Evolutionary conservation across 2,329 filamentous ascomycete species (phyloP), one percentile per base, ranked within the genome.

Genomic region (Myriosclerotinia duriaeana): DNA sequence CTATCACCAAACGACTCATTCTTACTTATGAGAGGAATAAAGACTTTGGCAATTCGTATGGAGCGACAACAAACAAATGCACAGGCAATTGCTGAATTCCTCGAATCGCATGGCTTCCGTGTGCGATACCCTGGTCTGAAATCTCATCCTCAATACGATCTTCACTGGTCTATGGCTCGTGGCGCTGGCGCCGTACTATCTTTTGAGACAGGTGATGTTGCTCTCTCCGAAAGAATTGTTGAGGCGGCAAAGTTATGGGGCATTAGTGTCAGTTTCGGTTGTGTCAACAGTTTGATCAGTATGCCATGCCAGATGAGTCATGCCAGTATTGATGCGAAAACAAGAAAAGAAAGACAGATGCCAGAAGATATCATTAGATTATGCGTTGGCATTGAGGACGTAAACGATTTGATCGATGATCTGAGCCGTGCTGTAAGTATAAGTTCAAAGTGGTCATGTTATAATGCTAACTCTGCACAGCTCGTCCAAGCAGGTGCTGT

Each of bases 301-400:
- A 97, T 99, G 94, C 94, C 95, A 11, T 99, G 95, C 80, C 93
- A 94, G 75, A 99, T 99, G 96, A 98, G 94, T 79, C 95, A 99
- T 79, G 95, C 95, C 50, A 97, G 92, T 77, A 99, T 99, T 75
- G 95, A 98, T 76, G 91, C 93, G 67, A 96, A 97, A 82, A 98
- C 93, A 63, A 84, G 95, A 72, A 84, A 87, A 74, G 93, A 96
- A 80, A 86, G 93, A 70, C 89, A 94, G 71, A 90, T 99, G 88
- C 95, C 95, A 14, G 95, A 99, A 79, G 95, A 99, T 77, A 90
- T 99, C 68, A 98, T 99, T 74, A 86, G 95, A 66, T 80, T 99
- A 65, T 99, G 95, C 76, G 93, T 99, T 54, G 95, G 95, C 55
- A 99, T 99, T 74, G 95, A 99, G 78, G 95, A 99, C 78, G 86